Evolutionary conservation across 495 filamentous ascomycete species (phyloP), one percentile per base, ranked within the genome.

Genomic region (Penicillium argentinense): DNA sequence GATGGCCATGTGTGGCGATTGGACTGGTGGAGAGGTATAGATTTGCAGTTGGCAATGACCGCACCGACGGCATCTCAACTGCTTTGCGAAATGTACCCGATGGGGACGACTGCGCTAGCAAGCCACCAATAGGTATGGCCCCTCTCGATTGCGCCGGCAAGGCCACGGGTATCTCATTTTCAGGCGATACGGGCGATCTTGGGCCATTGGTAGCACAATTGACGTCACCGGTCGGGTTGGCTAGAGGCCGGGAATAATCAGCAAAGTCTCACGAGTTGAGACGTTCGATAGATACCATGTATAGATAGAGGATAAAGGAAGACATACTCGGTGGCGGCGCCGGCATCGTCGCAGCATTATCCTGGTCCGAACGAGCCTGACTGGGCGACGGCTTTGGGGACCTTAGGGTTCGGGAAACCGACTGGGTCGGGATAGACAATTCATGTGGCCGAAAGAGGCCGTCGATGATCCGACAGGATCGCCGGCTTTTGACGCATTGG

Each of bases 381-480:
- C 4, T 7, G 6, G 16, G 19, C 3, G 12, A 3, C 14, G 19
- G 41, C 39, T 19, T 26, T 42, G 47, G 18, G 22, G 21, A 19
- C 28, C 11, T 13, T 34, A 42, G 2, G 18, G 13, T 2, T 12
- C 29, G 30, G 18, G 42, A 36, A 14, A 13, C 5, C 13, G 22
- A n/a, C 33, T 36, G 3, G 1, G 30, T 34, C 30, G 42, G 22
- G 21, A 53, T 52, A 12, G 52, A 29, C 21, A 46, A 46, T 3
- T 40, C 46, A 33, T 53, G 52, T 22, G 39, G 42, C 26, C 45
- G 42, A 37, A 60, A 60, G 7, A 56, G 18, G 19, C 48, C 51
- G 30, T 60, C 56, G 11, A 56, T 38, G 11, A 60, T 56, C 3
- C 42, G 40, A 25, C 56, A 60, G 3, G 3, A 12, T 2, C 49